Base-by-base conservation (phyloP, 306 rosid species). In the Astragalus glycyphyllos region DNA sequence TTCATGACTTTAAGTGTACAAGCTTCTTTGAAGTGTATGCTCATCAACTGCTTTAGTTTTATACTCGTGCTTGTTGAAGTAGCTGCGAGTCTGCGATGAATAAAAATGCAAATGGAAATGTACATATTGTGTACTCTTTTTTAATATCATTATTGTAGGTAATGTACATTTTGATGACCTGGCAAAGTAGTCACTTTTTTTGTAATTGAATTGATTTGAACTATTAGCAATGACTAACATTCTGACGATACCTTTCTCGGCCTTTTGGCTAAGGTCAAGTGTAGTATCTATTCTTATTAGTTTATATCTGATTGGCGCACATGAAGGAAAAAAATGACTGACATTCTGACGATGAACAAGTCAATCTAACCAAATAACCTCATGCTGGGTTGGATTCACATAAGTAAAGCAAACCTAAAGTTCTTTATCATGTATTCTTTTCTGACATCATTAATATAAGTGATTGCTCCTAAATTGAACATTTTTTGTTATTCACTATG, bases 41-140 rank as follows among this genome's bases (percentile, higher is more conserved):
- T 73, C 57, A 48, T 57, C 41, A 57, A 57, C 59, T 42, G 46
- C 42, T 46, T 47, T 32, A 16, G 58, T 69, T 69, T 31, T 51
- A 14, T 63, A 46, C 48, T n/a, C 49, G 40, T 49, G 58, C 56
- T 81, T 76, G 17, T 61, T 8, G 42, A 64, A 76, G 37, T 35
- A 41, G 73, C 34, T 41, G 62, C 44, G 5, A 29, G 34, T 69
- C 34, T 41, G 62, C 44, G 5, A 29, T 54, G 9, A 20, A 51
- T 59, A 16, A 20, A 50, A 48, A 57, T 17, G 20, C 2, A 58
- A 50, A 34, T 57, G 11, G 13, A 40, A 15, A 12, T 58, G 41
- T 13, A 11, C 47, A 31, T 49, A 69, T 59, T 26, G 14, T 14
- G 15, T 73, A 51, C 34, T 37, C 32, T 38, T 29, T 13, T 57